Base-by-base conservation (phyloP, 1,284 basidiomycete genomes). In the Trametes pubescens region DNA sequence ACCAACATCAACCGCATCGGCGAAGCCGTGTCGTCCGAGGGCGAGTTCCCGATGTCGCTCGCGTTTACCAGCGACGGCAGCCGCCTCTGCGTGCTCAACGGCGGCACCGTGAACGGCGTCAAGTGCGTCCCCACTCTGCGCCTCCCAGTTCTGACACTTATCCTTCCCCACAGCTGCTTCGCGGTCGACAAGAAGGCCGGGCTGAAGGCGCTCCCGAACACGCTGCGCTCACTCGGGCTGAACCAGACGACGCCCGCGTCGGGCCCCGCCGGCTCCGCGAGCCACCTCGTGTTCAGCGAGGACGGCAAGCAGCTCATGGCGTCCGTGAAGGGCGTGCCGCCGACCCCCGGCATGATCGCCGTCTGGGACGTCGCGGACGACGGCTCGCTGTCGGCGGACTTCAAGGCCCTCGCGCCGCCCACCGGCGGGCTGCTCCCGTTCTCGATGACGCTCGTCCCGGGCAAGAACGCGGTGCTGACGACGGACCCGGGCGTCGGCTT, bases 41-140 rank as follows among this genome's bases (percentile, higher is more conserved):
- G 83, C 29, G 79, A 84, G 57, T 84, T 84, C 74, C 83, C 83
- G 14, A 74, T 84, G 53, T 81, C 82, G 0, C 68, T 84, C 14
- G 78, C 81, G 7, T 77, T 83, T 65, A 82, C 79, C 71, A 73
- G 74, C 44, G 73, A 72, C 13, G 80, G 80, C 18, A 76, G 71
- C 48, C 75, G 68, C 46, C 73, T 82, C n/a, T 85, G 83, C 68
- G 77, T 78, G 6, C 71, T 84, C 29, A 84, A 84, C 71, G 79
- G 82, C 21, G 84, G 84, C 13, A 70, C 71, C 29, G 71, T 80
- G 21, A 82, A 82, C 66, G 80, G 81, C 49, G 80, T 85, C 60
- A 79, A 76, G 82, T 84, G 65, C 51, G 73, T 55, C 22, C 34
- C 9, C 37, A 10, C 14, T 46, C 21, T 18, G 35, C n/a, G n/a